Evolutionary conservation across 495 filamentous ascomycete species (phyloP).

Genomic region (Chaetomium cochliodes): DNA sequence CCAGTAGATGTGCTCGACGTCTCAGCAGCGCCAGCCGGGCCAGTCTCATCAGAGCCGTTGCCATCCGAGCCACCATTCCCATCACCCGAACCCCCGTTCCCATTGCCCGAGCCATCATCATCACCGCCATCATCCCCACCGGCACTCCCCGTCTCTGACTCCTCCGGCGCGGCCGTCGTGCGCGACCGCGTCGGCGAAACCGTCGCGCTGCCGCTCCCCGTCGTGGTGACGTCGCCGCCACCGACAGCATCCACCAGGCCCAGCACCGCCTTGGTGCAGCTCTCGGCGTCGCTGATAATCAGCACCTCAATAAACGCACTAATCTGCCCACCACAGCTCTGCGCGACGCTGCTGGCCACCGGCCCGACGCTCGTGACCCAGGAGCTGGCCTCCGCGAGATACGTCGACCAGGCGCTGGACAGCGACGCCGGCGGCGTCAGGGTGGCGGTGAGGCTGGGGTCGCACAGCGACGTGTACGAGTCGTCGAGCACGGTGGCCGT

Average conservation of each 20-base stretch:
- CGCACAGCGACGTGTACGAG: not conserved
- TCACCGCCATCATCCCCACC: not conserved
- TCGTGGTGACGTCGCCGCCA: not conserved
- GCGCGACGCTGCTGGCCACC: not conserved
- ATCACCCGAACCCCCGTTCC: not conserved
- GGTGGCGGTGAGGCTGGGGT: not conserved
- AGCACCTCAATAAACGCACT: not conserved
- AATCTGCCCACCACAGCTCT: not conserved
- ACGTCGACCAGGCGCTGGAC: not conserved
- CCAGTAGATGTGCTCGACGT: not conserved
- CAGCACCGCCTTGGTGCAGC: not conserved
- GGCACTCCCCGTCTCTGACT: not conserved
- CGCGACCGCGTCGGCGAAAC: not conserved
- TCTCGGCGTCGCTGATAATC: not conserved
- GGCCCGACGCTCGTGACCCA: not conserved
- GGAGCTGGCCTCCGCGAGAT: not conserved
- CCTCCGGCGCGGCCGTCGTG: not conserved
- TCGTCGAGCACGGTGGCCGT: not conserved
- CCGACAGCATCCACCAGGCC: not conserved
- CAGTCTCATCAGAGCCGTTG: not conserved
- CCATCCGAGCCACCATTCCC: not conserved
- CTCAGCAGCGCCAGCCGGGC: not conserved
- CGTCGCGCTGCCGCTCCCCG: not conserved
- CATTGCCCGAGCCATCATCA: not conserved
- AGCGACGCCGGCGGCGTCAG: not conserved